These are phyloP conservation scores for Musa itinerans DNA, from an alignment of 176 grass and related monocot genomes.

Conservation along the genomic window DNA sequence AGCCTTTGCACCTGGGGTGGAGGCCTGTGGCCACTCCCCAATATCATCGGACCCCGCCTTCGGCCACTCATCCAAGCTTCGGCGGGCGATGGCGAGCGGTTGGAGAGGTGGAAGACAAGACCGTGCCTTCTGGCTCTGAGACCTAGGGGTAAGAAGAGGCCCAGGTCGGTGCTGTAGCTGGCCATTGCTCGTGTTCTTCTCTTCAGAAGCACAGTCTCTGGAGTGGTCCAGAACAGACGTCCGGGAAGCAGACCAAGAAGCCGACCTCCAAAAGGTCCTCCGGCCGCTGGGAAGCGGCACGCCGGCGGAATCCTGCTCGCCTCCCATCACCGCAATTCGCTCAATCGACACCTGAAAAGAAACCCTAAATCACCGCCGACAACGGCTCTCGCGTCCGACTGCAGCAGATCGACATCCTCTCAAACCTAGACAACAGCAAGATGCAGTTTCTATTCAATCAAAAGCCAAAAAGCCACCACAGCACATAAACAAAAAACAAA, in stretches of 20 bases:
- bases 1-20: slow-evolving; percentile 60
- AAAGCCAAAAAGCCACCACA: background rate
- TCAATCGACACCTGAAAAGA: background rate
- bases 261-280: slow-evolving; percentile 80
- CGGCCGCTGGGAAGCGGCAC: slow-evolving; percentile 17
- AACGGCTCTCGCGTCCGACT: background rate
- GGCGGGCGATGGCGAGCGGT: slow-evolving; percentile 71
- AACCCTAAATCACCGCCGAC: background rate
- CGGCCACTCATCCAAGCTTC: slow-evolving; percentile 88
- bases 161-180: slow-evolving; percentile 27
- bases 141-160: slow-evolving; percentile 67
- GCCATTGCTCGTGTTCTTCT: background rate
- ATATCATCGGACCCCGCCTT: slow-evolving; percentile 73
- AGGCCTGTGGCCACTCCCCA: slow-evolving; percentile 80
- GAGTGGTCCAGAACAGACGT: slow-evolving; percentile 27
- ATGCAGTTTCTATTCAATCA: background rate
- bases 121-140: slow-evolving; percentile 48
- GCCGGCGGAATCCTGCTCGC: slow-evolving; percentile 22
- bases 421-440: background rate
- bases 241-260: slow-evolving; percentile 71
- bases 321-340: slow-evolving; percentile 11
- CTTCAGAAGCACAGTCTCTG: background rate
- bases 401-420: background rate
- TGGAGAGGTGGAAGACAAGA: slow-evolving; percentile 76
- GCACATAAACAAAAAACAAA: background rate